A percentile compares a stretch with the other conserved stretches of the same genome.
phyloP scores from a whole-genome alignment of 352 stramenopile genomes.

The Plasmopara viticola region DNA sequence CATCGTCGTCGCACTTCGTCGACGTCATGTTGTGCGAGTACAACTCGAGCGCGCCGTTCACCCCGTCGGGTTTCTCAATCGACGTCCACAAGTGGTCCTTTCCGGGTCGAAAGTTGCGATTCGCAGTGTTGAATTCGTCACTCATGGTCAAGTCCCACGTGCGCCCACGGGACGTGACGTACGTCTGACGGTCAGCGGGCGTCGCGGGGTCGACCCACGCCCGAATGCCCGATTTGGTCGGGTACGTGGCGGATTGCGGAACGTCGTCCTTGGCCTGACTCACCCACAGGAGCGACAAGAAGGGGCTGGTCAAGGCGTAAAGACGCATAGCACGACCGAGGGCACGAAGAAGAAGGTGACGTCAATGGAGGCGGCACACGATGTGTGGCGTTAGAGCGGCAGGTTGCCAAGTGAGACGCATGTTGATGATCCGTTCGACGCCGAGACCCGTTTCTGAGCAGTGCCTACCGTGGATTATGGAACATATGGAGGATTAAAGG shows the following conservation, averaged over 20 bases:
- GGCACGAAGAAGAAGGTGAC: too few species aligned
- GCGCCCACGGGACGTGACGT: conserved; percentile 20
- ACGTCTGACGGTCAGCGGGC: conserved; percentile 7
- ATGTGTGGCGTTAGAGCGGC: too few species aligned
- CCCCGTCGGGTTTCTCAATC: conserved; percentile 25
- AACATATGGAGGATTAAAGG: too few species aligned
- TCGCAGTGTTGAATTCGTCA: conserved; percentile 90
- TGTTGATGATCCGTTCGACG: too few species aligned
- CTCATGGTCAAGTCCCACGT: conserved; percentile 83
- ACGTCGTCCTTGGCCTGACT: too few species aligned
- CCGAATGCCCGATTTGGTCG: conserved; percentile 36
- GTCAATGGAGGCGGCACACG: too few species aligned
- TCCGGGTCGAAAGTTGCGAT: conserved; percentile 85
- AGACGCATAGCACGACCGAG: too few species aligned
- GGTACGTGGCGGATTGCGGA: conserved; percentile 1
- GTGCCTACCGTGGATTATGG: too few species aligned
- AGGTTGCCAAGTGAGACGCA: too few species aligned
- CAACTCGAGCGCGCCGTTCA: conserved; percentile 83
- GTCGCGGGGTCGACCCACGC: conserved; percentile 48
- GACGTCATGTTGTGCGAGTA: conserved; percentile 83
- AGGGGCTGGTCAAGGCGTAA: too few species aligned
- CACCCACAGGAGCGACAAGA: too few species aligned
- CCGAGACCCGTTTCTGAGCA: too few species aligned
- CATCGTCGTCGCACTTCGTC: conserved; percentile 35
- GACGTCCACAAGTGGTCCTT: conserved; percentile 91